Evolutionary conservation across 1,284 basidiomycete species (phyloP), one percentile per base, ranked within the genome.

Genomic region (Macrocystidia cucumis): DNA sequence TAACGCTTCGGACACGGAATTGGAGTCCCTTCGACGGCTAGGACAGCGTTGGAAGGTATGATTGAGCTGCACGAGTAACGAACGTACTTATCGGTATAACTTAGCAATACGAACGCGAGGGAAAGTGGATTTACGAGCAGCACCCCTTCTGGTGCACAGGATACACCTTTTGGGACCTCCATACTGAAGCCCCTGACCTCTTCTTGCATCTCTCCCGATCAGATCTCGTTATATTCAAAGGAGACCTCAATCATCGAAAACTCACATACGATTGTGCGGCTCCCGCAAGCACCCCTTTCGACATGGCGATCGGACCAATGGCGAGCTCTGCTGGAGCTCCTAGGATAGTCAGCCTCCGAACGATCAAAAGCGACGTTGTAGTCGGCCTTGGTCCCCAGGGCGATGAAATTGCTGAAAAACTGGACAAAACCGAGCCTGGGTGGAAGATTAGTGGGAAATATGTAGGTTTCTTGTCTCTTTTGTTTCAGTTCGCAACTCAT

Each of bases 361-460:
- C 91, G 3, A 81, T 93, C 66, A 92, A 92, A 65, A 86, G 82
- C 45, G 89, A 92, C 44, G 80, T 84, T 13, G 81, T 84, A 4
- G 81, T 84, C 31, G 81, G 81, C 8, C 58, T 84, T 9, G 78
- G 77, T 20, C 52, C 63, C n/a, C 60, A 76, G 7, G 90, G 89
- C 18, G 78, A 90, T 42, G 67, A 75, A 24, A 68, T 83, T 21
- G 89, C 89, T 2, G 80, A 89, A 55, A 74, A 73, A 45, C 68
- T 97, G 25, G 91, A 98, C 59, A 69, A 85, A 50, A 74, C 78
- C 31, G 91, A 98, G 56, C 80, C 86, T 16, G 93, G 93, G 32
- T 98, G 93, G 93, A 93, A 92, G 67, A 97, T 98, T 55, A 90
- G 86, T 34, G 91, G 91, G 34, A 91, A 92, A 85, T 93, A 92